phyloP scores from a whole-genome alignment of 257 asterid genomes.

The Penstemon newberryi region DNA sequence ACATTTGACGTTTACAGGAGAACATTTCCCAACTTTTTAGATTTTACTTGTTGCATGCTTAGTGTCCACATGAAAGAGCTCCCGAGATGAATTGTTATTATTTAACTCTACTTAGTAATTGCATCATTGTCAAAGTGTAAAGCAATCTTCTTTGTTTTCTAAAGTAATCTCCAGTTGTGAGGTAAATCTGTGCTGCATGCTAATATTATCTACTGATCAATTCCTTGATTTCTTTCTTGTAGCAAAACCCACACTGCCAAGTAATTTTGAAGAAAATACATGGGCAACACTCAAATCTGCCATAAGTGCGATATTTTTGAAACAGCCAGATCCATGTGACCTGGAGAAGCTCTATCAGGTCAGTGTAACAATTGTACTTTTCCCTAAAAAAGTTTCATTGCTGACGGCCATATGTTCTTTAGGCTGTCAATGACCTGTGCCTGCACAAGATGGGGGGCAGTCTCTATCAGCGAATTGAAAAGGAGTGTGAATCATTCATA shows the following conservation, averaged over 20 bases:
- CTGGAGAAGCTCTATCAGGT: conserved; percentile 88
- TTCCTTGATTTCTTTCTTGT: conserved; percentile 32
- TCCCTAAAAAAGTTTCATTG: background rate
- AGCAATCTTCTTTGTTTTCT: no score
- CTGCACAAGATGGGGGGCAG: conserved; percentile 74
- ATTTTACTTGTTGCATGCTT: no score
- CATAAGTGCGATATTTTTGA: conserved; percentile 82
- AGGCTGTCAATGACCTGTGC: conserved; percentile 71
- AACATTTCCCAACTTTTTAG: no score
- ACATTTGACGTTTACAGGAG: no score
- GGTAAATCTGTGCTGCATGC: no score
- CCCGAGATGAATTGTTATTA: no score
- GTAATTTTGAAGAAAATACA: conserved; percentile 85
- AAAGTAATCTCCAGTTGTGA: no score
- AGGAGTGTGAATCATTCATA: conserved; percentile 59
- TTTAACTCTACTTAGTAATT: no score
- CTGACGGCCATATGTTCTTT: conserved; percentile 23
- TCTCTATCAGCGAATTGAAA: conserved; percentile 62
- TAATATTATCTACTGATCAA: conserved; percentile 11
- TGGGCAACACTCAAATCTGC: conserved; percentile 95
- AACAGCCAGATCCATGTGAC: conserved; percentile 94
- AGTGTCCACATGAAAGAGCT: no score
- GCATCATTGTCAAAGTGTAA: no score
- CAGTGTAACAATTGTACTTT: background rate
- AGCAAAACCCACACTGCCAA: conserved; percentile 84